These are phyloP conservation scores for Exophiala viscosa DNA, from an alignment of 2,329 filamentous ascomycete genomes.

Conservation along the genomic window DNA sequence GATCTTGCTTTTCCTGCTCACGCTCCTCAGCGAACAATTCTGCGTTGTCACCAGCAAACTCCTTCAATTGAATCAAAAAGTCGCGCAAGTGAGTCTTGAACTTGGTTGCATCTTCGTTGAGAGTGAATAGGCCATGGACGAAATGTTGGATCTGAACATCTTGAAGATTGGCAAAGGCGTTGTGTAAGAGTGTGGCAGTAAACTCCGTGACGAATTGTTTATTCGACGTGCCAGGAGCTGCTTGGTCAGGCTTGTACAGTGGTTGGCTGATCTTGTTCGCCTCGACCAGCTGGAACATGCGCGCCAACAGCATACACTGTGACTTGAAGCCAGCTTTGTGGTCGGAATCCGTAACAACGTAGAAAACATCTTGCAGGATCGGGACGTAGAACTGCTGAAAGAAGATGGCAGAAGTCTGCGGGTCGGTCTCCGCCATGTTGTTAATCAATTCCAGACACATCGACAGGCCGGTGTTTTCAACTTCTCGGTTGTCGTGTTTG, in stretches of 20 bases:
- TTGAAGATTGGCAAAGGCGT: constrained; percentile 90
- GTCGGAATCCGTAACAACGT: constrained; percentile 93
- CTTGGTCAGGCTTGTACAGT: constrained; percentile 82
- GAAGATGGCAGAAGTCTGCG: constrained; percentile 83
- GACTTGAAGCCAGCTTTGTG: constrained; percentile 99
- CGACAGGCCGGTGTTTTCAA: constrained; percentile 90
- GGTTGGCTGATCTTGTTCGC: constrained; percentile 86
- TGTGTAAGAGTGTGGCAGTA: constrained; percentile 77
- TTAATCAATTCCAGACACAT: constrained; percentile 98
- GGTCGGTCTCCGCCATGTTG: constrained; percentile 92
- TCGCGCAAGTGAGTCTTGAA: constrained; percentile 96
- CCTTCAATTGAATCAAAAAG: constrained; percentile 95
- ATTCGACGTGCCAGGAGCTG: constrained; percentile 77
- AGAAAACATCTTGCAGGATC: constrained; percentile 97
- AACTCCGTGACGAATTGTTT: constrained; percentile 87
- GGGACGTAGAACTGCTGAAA: constrained; percentile 97
- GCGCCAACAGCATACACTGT: constrained; percentile 86
- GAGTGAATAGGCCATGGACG: constrained; percentile 81
- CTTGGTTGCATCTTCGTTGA: constrained; percentile 84
- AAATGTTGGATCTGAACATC: constrained; percentile 85
- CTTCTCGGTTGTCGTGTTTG: constrained; percentile 98
- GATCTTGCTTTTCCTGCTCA: constrained; percentile 82
- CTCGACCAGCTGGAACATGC: constrained; percentile 95
- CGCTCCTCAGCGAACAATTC: constrained; percentile 93
- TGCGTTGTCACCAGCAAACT: constrained; percentile 92